Conservation (phyloP, 2,329 filamentous ascomycete species). For the Coniochaeta sp. region DNA sequence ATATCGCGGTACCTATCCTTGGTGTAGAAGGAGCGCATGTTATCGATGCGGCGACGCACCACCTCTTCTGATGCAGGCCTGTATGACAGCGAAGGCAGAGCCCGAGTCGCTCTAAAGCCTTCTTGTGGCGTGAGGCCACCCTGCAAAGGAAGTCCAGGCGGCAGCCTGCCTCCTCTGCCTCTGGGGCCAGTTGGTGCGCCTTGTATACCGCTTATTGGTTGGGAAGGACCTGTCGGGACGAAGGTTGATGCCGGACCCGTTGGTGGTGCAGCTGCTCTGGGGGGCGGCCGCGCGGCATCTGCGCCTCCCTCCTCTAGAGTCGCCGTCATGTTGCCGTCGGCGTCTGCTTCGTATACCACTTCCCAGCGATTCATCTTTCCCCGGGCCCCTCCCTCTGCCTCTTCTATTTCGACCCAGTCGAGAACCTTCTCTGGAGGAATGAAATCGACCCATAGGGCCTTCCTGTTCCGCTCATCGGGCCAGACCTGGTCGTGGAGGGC, state of each 20-base stretch:
- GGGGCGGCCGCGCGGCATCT: constrained; percentile 15
- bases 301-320: constrained; percentile 42
- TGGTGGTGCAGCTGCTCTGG: constrained; percentile 9
- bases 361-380: constrained; percentile 54
- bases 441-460: constrained; percentile 83
- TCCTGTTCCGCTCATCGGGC: constrained; percentile 81
- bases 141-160: constrained; percentile 10
- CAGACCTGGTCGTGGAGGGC: constrained; percentile 73
- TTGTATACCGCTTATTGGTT: constrained; percentile 13
- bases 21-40: constrained; percentile 41
- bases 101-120: constrained; percentile 25
- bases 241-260: constrained; percentile 9
- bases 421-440: constrained; percentile 67
- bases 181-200: constrained; percentile 19
- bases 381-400: constrained; percentile 35
- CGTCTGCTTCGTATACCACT: constrained; percentile 57
- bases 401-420: constrained; percentile 68
- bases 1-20: constrained; percentile 30
- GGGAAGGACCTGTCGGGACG: constrained; percentile 12
- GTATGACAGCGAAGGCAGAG: constrained; percentile 35
- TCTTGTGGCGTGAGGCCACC: constrained; percentile 10
- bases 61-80: constrained; percentile 57
- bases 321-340: constrained; percentile 47
- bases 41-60: constrained; percentile 56
- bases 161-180: constrained; percentile 12